Evolutionary conservation across 1,284 basidiomycete species (phyloP).

Genomic region (Rhodofomes roseus): DNA sequence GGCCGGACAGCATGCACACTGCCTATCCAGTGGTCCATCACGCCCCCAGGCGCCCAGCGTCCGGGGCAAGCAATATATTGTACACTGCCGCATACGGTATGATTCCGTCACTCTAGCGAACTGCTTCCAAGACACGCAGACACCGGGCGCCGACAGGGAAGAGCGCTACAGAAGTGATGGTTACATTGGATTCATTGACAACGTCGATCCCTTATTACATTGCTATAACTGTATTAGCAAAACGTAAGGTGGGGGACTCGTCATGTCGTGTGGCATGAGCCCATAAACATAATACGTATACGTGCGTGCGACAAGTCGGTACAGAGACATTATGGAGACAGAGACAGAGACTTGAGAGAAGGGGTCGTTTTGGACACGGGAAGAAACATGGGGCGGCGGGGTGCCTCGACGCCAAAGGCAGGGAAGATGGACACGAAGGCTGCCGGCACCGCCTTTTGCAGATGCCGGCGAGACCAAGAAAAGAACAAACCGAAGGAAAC

Average conservation of each 20-base stretch:
- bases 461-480: conserved; percentile 9
- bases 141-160: neutral
- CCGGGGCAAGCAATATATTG: neutral
- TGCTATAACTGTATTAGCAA: conserved; percentile 26
- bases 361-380: neutral
- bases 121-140: neutral
- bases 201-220: conserved; percentile 21
- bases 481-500: neutral
- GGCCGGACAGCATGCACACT: neutral
- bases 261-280: conserved; percentile 25
- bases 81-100: neutral
- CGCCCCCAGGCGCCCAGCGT: neutral
- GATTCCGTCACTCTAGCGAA: neutral
- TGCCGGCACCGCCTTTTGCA: conserved; percentile 4
- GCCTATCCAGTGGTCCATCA: neutral
- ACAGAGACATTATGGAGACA: conserved; percentile 13
- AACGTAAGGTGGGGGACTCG: conserved; percentile 22
- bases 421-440: conserved; percentile 7
- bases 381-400: neutral
- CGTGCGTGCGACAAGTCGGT: conserved; percentile 13
- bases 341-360: conserved; percentile 4
- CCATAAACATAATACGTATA: conserved; percentile 26
- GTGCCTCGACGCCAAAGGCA: neutral
- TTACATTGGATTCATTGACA: conserved; percentile 6
- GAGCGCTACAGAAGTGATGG: neutral